Evolutionary conservation across 257 asterid genomes (phyloP).

Genomic region (Eustoma russellianum): DNA sequence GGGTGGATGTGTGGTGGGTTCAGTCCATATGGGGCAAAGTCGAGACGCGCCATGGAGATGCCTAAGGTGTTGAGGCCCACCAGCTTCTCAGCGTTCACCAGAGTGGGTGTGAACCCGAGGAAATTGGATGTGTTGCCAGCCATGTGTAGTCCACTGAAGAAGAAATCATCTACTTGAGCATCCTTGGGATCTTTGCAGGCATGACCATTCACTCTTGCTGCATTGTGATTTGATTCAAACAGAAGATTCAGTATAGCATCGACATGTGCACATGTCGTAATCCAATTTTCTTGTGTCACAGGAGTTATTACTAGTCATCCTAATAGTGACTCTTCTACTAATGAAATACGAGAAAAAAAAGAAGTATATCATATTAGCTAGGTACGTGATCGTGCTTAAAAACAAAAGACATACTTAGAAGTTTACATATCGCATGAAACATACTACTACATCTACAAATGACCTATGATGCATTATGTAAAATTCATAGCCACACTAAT

Average conservation of each 20-base stretch:
- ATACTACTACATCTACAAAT: no score
- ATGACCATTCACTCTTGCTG: not conserved
- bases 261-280: no score
- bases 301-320: no score
- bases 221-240: not conserved
- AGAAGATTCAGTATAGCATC: no score
- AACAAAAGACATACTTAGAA: no score
- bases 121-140: constrained; percentile 3
- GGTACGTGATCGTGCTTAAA: no score
- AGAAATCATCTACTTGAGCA: constrained; percentile 10
- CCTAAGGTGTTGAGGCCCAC: constrained; percentile 16
- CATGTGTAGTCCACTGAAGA: constrained; percentile 5
- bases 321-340: no score
- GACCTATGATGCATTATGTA: not conserved
- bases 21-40: constrained; percentile 10
- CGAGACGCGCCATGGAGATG: constrained; percentile 10
- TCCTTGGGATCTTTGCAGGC: constrained; percentile 12
- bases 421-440: no score
- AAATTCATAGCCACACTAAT: no score
- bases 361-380: no score
- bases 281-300: no score
- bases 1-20: constrained; percentile 20
- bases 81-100: not conserved
- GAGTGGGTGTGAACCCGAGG: not conserved
- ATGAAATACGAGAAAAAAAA: no score